These are phyloP conservation scores for Solanum hybrid DNA, from an alignment of 305 asterid species.

Conservation along the genomic window DNA sequence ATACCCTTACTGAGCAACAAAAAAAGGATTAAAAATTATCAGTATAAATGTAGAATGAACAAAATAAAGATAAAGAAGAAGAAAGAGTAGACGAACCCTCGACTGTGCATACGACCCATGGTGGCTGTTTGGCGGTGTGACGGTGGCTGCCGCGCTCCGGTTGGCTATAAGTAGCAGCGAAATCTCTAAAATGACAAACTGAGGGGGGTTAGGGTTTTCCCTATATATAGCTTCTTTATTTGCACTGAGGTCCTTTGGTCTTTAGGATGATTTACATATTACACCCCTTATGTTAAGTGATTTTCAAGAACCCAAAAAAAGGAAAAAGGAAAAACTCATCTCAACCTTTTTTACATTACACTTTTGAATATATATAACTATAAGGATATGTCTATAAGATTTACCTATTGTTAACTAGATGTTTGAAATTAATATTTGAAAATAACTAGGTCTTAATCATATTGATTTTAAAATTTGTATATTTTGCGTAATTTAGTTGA, in stretches of 20 bases:
- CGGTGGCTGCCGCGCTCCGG: background rate
- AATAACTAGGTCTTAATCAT: background rate
- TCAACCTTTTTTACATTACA: background rate
- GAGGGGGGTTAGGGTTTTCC: background rate
- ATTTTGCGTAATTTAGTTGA: background rate
- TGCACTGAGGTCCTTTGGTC: background rate
- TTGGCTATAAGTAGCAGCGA: background rate
- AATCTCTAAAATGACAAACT: background rate
- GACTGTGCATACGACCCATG: conserved; percentile 37
- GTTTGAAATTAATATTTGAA: background rate
- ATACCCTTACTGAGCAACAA: conserved; percentile 26
- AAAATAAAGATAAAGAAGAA: background rate
- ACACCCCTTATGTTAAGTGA: background rate
- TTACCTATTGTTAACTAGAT: background rate
- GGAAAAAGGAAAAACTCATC: background rate
- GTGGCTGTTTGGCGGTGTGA: conserved; percentile 2
- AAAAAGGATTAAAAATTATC: background rate
- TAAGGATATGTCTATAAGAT: background rate
- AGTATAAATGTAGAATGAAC: background rate
- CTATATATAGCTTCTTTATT: background rate
- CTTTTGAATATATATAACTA: background rate
- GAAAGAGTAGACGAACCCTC: conserved; percentile 13
- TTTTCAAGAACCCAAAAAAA: background rate
- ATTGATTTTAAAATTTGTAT: background rate
- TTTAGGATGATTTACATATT: background rate